Evolutionary conservation across 768 basidiomycete genomes (phyloP).

Genomic region (Hortiboletus flavorubellus): DNA sequence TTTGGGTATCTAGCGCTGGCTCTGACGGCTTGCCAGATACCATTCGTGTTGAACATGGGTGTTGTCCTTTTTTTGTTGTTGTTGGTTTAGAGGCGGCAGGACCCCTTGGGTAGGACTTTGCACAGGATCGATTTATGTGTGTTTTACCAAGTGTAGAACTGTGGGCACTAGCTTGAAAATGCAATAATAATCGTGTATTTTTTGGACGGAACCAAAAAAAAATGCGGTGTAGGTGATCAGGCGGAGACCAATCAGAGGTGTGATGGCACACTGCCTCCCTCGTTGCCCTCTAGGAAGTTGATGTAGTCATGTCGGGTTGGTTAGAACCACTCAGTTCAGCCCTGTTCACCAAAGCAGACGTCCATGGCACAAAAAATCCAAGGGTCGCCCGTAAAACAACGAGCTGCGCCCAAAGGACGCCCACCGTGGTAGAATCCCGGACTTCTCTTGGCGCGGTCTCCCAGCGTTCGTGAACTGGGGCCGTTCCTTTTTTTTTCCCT

Average conservation of each 20-base stretch:
- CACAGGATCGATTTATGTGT: too few species aligned
- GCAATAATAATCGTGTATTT: conserved; percentile 10
- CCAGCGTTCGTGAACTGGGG: conserved; percentile 11
- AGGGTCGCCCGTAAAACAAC: conserved; percentile 1
- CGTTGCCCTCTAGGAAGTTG: conserved; percentile 9
- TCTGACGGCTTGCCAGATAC: conserved; percentile 3
- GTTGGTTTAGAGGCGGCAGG: background rate
- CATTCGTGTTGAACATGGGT: conserved; percentile 17
- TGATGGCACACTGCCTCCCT: conserved; percentile 30
- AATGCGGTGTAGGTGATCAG: background rate
- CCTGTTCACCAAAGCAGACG: background rate
- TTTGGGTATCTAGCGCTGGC: background rate
- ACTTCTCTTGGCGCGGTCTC: conserved; percentile 30
- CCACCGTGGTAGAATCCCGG: conserved; percentile 33
- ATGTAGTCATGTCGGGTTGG: conserved; percentile 16
- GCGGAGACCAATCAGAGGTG: conserved; percentile 23
- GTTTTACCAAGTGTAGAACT: background rate
- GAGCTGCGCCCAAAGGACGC: conserved; percentile 19
- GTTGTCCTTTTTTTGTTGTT: background rate
- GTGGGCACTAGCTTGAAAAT: background rate
- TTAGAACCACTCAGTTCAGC: background rate
- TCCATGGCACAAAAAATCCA: background rate
- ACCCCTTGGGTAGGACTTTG: too few species aligned
- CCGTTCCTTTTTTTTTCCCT: conserved; percentile 7
- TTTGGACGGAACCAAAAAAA: conserved; percentile 1